Evolutionary conservation across 129 eudicot species (phyloP), one percentile per base, ranked within the genome.

Genomic region (Arctium minus): DNA sequence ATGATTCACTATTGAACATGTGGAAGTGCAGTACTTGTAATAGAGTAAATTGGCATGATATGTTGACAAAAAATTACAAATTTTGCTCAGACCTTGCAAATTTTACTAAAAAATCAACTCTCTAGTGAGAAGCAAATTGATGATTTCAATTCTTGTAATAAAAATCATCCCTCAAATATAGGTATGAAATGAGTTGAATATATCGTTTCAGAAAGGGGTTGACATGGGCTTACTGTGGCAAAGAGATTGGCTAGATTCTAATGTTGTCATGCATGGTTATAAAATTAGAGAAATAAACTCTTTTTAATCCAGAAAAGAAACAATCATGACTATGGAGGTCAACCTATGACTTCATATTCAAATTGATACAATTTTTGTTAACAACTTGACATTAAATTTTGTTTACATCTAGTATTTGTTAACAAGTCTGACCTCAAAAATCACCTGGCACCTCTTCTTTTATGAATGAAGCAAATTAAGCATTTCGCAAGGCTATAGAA

Each of bases 381-480:
- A 53, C 60, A 53, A 4, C n/a, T 53, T 53, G 64, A 53, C 22
- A 15, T 53, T 53, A 12, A 53, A 53, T 22, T 53, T 15, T 13
- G 64, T 53, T 48, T 30, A 46, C 71, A 60, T 77, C 22, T 60
- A 33, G 30, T 65, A 39, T 38, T 79, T 18, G n/a, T 69, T 79
- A 38, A 30, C 62, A 65, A 78, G 74, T 65, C 68, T 79, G 48
- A 79, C 40, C 82, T 37, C 8, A 38, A 64, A 78, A 62, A 1
- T 62, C 53, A 77, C 27, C 67, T 53, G 44, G 32, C 35, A 36
- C 53, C 40, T 50, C 77, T 73, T 46, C 29, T 2, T 73, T 73
- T 73, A 50, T 30, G 37, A 72, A 53, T 31, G 70, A 71, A 56
- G 65, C 60, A 38, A 74, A 82, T n/a, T 11, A 82, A 44, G 42